Evolutionary conservation across 1,284 basidiomycete genomes (phyloP), one percentile per base, ranked within the genome.

Genomic region (Fomitopsis palustris): DNA sequence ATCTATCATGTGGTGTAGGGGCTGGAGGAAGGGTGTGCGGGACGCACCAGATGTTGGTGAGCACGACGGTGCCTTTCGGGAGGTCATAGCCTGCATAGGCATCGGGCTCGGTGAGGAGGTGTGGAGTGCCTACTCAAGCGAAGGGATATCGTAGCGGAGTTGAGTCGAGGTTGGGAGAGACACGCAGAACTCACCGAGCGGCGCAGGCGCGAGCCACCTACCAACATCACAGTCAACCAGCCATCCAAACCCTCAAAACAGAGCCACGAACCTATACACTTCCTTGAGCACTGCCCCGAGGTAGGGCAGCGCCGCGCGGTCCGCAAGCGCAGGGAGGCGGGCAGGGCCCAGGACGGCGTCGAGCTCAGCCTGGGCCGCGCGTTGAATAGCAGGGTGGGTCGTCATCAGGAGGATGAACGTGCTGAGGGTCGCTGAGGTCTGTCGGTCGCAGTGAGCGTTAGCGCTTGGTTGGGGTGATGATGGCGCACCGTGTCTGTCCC

Each of bases 351-450:
- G 69, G 4, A 83, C 78, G 35, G 62, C 58, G 66, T 86, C 84
- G 43, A 86, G 77, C 69, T 86, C 85, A 23, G 72, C 72, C 65
- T 84, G 83, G 3, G 79, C 79, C 68, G 79, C 81, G 64, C 69
- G 69, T 60, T 79, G 76, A 2, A 78, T 78, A 5, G 78, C 71
- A 2, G 84, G 83, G 66, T 82, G 70, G 47, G 78, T 70, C 35
- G 78, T 70, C 81, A 84, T 81, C 4, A 80, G 77, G 25, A 83
- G 72, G 23, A 82, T 61, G 65, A 84, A 82, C 27, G 75, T 75
- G 38, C 75, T 70, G 57, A 82, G 64, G 4, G 76, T 72, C 7
- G 78, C 74, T 12, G 75, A 71, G 2, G 81, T 83, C 82, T 84
- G n/a, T 43, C 4, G 41, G 19, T 3, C 6, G 41, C 23, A 6